A percentile compares a stretch with the other conserved stretches of the same genome.
phyloP scores from a whole-genome alignment of 75 land plant species.

The Selaginella moellendorffii region DNA sequence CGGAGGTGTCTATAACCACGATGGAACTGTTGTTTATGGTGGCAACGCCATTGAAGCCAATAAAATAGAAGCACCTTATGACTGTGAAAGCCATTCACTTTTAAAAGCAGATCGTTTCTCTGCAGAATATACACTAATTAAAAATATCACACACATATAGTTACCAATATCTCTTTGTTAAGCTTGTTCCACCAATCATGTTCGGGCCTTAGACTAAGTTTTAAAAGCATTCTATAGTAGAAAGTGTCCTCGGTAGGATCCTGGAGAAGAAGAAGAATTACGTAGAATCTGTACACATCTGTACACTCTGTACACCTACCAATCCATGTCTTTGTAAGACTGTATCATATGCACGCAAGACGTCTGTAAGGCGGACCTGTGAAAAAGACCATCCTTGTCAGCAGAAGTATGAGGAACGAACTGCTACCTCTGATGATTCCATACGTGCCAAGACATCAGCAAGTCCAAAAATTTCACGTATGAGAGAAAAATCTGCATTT shows the following conservation, averaged over 20 bases:
- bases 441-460: slow-evolving; percentile 5
- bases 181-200: slow-evolving; percentile 14
- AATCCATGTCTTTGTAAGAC: slow-evolving; percentile 12
- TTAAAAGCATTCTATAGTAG: slow-evolving; percentile 14
- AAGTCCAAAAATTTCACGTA: slow-evolving; percentile 8
- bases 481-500: slow-evolving; percentile 8
- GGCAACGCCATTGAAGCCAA: slow-evolving; percentile 14
- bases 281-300: background rate
- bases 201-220: slow-evolving; percentile 9
- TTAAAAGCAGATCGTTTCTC: slow-evolving; percentile 11
- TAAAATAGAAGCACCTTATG: slow-evolving; percentile 12
- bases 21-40: background rate
- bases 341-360: slow-evolving; percentile 11
- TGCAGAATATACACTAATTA: background rate
- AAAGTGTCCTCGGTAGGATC: slow-evolving; percentile 16
- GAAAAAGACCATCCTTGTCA: background rate
- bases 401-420: too few species aligned
- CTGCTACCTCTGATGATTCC: slow-evolving; percentile 14
- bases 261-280: background rate
- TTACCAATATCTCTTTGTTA: slow-evolving; percentile 10
- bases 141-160: background rate
- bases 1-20: too few species aligned
- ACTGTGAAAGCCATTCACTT: slow-evolving; percentile 11
- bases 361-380: slow-evolving; percentile 10
- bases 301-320: background rate